Evolutionary conservation across 2,329 filamentous ascomycete genomes (phyloP), one percentile per base, ranked within the genome.

Genomic region (Xylaria sp.): DNA sequence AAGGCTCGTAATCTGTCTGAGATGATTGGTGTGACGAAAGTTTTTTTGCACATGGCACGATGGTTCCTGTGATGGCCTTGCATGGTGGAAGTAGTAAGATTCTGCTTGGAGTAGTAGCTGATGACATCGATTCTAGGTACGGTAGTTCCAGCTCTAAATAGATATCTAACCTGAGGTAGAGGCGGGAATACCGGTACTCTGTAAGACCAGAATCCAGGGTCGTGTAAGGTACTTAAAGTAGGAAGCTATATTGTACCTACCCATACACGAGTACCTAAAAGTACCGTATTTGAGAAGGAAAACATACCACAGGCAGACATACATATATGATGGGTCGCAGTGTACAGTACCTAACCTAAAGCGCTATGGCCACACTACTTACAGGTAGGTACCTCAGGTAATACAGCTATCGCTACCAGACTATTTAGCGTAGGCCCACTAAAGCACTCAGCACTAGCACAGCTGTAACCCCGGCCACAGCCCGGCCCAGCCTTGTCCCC

Each of bases 71-170:
- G 45, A 7, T 36, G 45, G n/a, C 2, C 17, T 38, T 53, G 63
- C 59, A 55, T 15, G 13, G 39, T 33, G n/a, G 31, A 57, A 53
- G 49, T 42, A 57, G 63, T 66, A 7, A 66, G 53, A 62, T 66
- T 58, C 31, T 33, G 39, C 10, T 17, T 13, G 20, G 31, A 31
- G n/a, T 36, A 36, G 47, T 31, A 33, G 50, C 31, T 36, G 31
- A 51, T 20, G 17, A n/a, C 29, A 9, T n/a, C n/a, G 17, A 22
- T 53, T 29, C 22, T 36, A 36, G 13, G n/a, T 25, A 38, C 1
- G 42, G 20, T 22, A 45, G 25, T 11, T 45, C 3, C 10, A 45
- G 3, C 3, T 45, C 42, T 45, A 2, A 9, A 27, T 50, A 54
- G 50, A 53, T n/a, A 3, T 36, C 9, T 13, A 36, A 10, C n/a